Percentiles rank a stretch among this genome's conserved stretches.
phyloP scores from a whole-genome alignment of 768 basidiomycete species.

The Lentinus tigrinus region DNA sequence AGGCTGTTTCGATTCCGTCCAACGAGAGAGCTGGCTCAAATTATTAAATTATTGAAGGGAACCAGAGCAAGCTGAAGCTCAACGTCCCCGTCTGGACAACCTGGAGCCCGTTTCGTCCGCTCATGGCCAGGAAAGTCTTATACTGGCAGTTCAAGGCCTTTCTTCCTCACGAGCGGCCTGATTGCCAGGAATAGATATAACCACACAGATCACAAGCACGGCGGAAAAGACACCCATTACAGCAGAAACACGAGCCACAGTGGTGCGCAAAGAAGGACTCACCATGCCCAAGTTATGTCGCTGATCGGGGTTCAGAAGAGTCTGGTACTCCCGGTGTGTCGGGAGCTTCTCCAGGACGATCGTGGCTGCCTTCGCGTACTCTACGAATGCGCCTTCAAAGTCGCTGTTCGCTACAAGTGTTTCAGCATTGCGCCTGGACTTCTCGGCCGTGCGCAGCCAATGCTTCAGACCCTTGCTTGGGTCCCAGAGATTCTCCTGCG shows the following conservation, averaged over 20 bases:
- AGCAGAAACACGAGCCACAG: not conserved
- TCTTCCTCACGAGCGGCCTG: too few relatives aligned
- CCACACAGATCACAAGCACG: too few relatives aligned
- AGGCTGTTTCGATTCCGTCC: too few relatives aligned
- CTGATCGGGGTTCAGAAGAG: slow-evolving; percentile 54
- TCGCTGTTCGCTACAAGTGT: slow-evolving; percentile 48
- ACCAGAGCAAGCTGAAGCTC: too few relatives aligned
- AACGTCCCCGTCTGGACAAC: too few relatives aligned
- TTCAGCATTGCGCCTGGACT: slow-evolving; percentile 55
- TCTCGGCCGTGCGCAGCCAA: slow-evolving; percentile 65
- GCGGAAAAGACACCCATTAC: not conserved
- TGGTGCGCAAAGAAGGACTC: slow-evolving; percentile 29
- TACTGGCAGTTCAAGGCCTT: too few relatives aligned
- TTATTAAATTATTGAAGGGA: too few relatives aligned
- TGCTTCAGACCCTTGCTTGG: slow-evolving; percentile 60
- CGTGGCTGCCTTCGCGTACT: slow-evolving; percentile 71
- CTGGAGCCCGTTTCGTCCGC: too few relatives aligned
- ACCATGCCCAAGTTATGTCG: slow-evolving; percentile 69
- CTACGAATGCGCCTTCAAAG: slow-evolving; percentile 69
- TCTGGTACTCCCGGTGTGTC: slow-evolving; percentile 62
- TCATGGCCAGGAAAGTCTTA: too few relatives aligned
- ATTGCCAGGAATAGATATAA: too few relatives aligned
- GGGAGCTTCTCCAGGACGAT: slow-evolving; percentile 81
- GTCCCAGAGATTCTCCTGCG: slow-evolving; percentile 57
- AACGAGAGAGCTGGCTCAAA: too few relatives aligned